Base-by-base conservation (phyloP, 257 asterid species). In the Solanum chmielewskii region DNA sequence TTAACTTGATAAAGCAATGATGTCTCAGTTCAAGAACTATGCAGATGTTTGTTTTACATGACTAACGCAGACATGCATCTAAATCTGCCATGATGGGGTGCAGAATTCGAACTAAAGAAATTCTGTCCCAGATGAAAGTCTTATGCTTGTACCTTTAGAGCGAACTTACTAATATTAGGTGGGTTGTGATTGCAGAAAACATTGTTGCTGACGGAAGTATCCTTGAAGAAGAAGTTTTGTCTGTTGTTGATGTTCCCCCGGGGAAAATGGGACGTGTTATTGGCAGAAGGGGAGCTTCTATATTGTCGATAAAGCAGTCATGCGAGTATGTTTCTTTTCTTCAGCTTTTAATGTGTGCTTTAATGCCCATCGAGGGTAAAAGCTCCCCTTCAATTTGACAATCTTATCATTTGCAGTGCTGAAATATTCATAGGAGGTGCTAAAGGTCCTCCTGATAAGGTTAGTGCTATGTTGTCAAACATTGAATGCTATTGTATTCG, bases 181-280 rank as follows among this genome's bases (percentile, higher is more conserved):
- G 80, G 87, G 89, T 87, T 71, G 82, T 88, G 86, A 75, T 88
- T 90, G 89, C 96, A 96, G 99, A 92, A 31, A 83, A 91, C 85
- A 86, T 95, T 89, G 77, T 75, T 85, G 90, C 90, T 81, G 94
- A 89, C 25, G 89, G 89, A 84, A 83, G 91, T 88, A 86, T 92
- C 89, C 95, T 92, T 14, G 99, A 97, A 91, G 94, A 95, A 91
- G 99, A 97, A 92, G 87, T 90, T 85, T 90, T 97, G 64, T 92
- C 97, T 73, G 98, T 94, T 89, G 94, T 96, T 86, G 98, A 94
- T 92, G 98, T 97, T 41, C 98, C 98, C 37, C 92, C 69, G 0
- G 99, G 99, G 82, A 94, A 95, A 91, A 97, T 96, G 98, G 99
- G 99, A 80, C 89, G 96, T 89, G 86, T 97, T 88, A 97, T 97